Conservation (phyloP, 2,329 filamentous ascomycete species). For the Stachybotrys chlorohalonatus region DNA sequence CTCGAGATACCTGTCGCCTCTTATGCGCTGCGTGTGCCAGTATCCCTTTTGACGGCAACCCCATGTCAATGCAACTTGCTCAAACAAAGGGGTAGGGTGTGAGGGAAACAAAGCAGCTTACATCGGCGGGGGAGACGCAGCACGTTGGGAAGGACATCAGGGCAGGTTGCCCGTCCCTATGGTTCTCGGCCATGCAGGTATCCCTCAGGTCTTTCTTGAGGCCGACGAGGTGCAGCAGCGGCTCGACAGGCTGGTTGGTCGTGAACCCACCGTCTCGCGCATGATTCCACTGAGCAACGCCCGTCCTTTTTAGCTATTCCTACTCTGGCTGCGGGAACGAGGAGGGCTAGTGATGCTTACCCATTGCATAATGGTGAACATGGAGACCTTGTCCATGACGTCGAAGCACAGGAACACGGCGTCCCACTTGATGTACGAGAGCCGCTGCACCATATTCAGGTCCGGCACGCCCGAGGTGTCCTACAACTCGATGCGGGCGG, state of each 20-base stretch:
- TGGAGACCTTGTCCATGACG: constrained; percentile 21
- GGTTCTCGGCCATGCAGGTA: constrained; percentile 12
- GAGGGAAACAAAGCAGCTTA: constrained; percentile 3
- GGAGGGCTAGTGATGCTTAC: background rate
- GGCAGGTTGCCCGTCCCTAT: constrained; percentile 4
- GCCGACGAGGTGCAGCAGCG: constrained; percentile 22
- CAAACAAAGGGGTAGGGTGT: too few relatives aligned
- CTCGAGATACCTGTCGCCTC: constrained; percentile 20
- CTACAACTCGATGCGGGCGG: constrained; percentile 25
- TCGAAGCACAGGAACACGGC: constrained; percentile 30
- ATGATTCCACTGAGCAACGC: constrained; percentile 16
- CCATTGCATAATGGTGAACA: constrained; percentile 25
- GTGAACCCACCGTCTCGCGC: constrained; percentile 17
- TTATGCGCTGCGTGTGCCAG: constrained; percentile 21
- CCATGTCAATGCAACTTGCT: too few relatives aligned
- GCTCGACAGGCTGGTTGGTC: constrained; percentile 7
- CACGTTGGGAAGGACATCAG: constrained; percentile 15
- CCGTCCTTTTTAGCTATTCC: too few relatives aligned
- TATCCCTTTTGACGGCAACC: constrained; percentile 11
- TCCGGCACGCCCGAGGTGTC: constrained; percentile 30
- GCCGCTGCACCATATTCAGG: constrained; percentile 20
- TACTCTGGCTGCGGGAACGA: too few relatives aligned
- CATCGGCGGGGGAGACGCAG: constrained; percentile 20
- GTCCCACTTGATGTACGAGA: constrained; percentile 27
- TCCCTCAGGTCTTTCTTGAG: constrained; percentile 23